Percentiles rank a stretch among this genome's conserved stretches.
phyloP scores from a whole-genome alignment of 2,329 filamentous ascomycete species.

The Daldinia sp. region DNA sequence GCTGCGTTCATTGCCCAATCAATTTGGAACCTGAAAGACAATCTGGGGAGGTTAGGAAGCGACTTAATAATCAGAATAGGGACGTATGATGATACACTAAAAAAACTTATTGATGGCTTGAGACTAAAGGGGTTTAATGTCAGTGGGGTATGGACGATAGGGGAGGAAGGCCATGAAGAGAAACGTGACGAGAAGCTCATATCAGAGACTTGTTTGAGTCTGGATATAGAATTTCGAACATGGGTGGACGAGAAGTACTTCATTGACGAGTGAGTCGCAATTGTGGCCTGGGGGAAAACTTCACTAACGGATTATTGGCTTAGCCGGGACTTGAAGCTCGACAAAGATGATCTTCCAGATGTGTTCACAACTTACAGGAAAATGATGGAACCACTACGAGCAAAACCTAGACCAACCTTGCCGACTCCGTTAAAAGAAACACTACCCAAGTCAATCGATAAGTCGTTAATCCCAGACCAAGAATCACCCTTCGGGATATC shows the following conservation, averaged over 20 bases:
- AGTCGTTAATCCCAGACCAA: slow-evolving; percentile 63
- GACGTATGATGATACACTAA: slow-evolving; percentile 64
- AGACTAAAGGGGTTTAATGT: slow-evolving; percentile 56
- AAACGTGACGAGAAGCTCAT: slow-evolving; percentile 68
- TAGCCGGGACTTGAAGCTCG: slow-evolving; percentile 72
- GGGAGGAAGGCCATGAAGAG: slow-evolving; percentile 75
- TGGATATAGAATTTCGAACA: slow-evolving; percentile 66
- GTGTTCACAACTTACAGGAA: slow-evolving; percentile 81
- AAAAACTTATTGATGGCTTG: slow-evolving; percentile 62
- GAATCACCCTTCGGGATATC: slow-evolving; percentile 70
- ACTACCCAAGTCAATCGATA: slow-evolving; percentile 66
- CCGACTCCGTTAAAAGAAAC: slow-evolving; percentile 58
- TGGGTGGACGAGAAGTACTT: slow-evolving; percentile 82
- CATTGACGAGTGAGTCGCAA: slow-evolving; percentile 73
- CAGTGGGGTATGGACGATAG: slow-evolving; percentile 76
- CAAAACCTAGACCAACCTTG: slow-evolving; percentile 66
- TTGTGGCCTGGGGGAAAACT: background rate
- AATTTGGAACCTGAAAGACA: slow-evolving; percentile 75
- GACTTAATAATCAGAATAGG: slow-evolving; percentile 72
- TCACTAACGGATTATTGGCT: slow-evolving; percentile 4
- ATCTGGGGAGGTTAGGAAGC: slow-evolving; percentile 66
- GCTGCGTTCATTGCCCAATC: slow-evolving; percentile 76
- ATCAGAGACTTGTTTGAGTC: slow-evolving; percentile 59
- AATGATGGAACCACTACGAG: slow-evolving; percentile 73
- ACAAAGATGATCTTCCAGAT: slow-evolving; percentile 70